These are phyloP conservation scores for Piloderma croceum DNA, from an alignment of 768 basidiomycete species.

Conservation along the genomic window DNA sequence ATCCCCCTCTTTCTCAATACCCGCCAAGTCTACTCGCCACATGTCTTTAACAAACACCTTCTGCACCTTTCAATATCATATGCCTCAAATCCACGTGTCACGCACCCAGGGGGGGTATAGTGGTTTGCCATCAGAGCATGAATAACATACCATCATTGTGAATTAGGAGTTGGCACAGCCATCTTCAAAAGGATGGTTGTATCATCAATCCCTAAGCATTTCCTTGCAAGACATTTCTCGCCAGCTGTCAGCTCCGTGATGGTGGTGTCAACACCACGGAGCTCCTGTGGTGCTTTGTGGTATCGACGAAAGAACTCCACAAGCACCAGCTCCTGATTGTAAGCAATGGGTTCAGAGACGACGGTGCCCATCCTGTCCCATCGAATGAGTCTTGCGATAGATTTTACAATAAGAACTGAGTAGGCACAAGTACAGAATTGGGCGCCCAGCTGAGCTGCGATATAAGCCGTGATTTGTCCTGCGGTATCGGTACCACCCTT, in stretches of 20 bases:
- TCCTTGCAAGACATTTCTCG: no score
- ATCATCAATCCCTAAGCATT: no score
- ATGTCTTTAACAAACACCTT: slow-evolving; percentile 9
- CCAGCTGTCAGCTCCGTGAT: no score
- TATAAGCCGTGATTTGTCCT: slow-evolving; percentile 14
- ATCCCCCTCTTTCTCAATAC: slow-evolving; percentile 1
- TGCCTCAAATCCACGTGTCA: no score
- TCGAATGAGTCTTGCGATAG: slow-evolving; percentile 6
- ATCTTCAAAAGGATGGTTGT: no score
- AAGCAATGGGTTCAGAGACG: slow-evolving; percentile 6
- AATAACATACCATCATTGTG: slow-evolving; percentile 2
- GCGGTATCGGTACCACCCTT: slow-evolving; percentile 7
- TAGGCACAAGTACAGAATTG: slow-evolving; percentile 14
- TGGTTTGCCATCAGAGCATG: slow-evolving; percentile 2
- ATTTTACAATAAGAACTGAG: slow-evolving; percentile 9
- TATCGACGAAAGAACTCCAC: slow-evolving; percentile 9
- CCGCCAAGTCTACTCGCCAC: slow-evolving; percentile 3
- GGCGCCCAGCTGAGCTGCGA: slow-evolving; percentile 11
- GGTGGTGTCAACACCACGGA: slow-evolving; percentile 6
- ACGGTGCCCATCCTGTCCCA: slow-evolving; percentile 12
- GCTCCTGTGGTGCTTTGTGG: background rate
- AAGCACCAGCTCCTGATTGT: background rate
- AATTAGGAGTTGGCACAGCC: no score
- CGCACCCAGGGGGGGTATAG: no score
- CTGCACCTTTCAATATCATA: no score